Evolutionary conservation across 345 rosid species (phyloP), one percentile per base, ranked within the genome.

Genomic region (Populus nigra): DNA sequence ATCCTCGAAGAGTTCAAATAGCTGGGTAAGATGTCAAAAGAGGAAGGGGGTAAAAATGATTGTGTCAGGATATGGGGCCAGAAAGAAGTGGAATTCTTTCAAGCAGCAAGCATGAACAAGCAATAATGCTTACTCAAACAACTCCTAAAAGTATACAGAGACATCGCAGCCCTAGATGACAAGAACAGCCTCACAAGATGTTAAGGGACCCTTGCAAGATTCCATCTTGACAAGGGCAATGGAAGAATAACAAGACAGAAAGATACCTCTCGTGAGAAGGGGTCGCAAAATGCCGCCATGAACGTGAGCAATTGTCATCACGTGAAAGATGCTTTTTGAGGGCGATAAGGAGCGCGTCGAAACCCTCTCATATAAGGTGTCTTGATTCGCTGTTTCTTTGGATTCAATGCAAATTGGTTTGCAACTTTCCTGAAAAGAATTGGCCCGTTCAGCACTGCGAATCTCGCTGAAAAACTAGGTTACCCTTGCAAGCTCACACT

Each of bases 51-150:
- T 61, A 75, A 68, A 43, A 62, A 73, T 78, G 72, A 80, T 69
- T 79, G 50, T 77, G 79, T 17, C 18, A 68, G 74, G 70, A 31
- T 20, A 71, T 4, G 81, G 76, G 81, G n/a, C 41, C 66, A 36
- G 50, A n/a, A 71, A 65, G 11, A 59, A 79, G 85, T 77, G 84
- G 83, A 83, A 79, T 65, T 29, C 71, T 65, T 61, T 77, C 41
- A 74, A 73, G 81, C 78, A 76, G 81, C 35, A 57, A 79, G 71
- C 77, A 75, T 69, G 83, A 80, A 77, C 72, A 38, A 83, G 78
- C 81, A 83, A 83, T 85, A 83, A 87, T 85, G 86, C 73, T 75
- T 75, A 77, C 80, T 71, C 84, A 82, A 33, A 85, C 86, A 57
- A 73, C 80, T 31, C 79, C 73, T 63, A 41, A 80, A 75, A 80